These are phyloP conservation scores for Lepidium aucheri DNA, from an alignment of 345 rosid species.

Conservation along the genomic window DNA sequence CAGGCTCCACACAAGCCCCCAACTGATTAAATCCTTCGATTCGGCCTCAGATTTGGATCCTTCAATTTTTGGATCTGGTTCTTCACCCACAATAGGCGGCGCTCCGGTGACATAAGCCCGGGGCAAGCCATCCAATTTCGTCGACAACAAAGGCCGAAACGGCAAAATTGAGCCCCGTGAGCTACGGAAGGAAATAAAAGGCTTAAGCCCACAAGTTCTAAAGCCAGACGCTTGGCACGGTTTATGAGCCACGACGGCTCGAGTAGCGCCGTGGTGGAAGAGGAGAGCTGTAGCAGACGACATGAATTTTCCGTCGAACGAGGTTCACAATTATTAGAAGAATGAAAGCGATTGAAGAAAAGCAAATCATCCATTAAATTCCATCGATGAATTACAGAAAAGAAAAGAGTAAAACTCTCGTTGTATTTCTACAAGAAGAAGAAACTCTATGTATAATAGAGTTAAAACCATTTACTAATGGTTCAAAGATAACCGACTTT, in stretches of 20 bases:
- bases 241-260: conserved; percentile 6
- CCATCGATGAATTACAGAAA: too few relatives aligned
- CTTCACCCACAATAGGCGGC: conserved; percentile 57
- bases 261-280: conserved; percentile 31
- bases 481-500: too few relatives aligned
- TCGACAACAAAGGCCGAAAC: background rate
- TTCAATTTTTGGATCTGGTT: conserved; percentile 41
- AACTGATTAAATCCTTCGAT: conserved; percentile 42
- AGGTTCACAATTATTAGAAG: too few relatives aligned
- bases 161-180: conserved; percentile 30
- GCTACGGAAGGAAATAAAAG: conserved; percentile 18
- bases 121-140: conserved; percentile 25
- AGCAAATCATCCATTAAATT: too few relatives aligned
- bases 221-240: conserved; percentile 7
- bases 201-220: background rate
- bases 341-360: too few relatives aligned
- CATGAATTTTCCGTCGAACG: conserved; percentile 15
- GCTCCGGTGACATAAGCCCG: conserved; percentile 75
- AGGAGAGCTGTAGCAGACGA: conserved; percentile 34
- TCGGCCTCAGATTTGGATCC: conserved; percentile 14
- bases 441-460: too few relatives aligned
- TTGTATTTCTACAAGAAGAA: too few relatives aligned
- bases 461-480: too few relatives aligned
- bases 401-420: too few relatives aligned
- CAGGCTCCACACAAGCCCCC: conserved; percentile 62